A percentile compares a stretch with the other conserved stretches of the same genome.
Conservation (phyloP, 1,139 yeast genomes). For the Sugiyamaella neomexicana region DNA sequence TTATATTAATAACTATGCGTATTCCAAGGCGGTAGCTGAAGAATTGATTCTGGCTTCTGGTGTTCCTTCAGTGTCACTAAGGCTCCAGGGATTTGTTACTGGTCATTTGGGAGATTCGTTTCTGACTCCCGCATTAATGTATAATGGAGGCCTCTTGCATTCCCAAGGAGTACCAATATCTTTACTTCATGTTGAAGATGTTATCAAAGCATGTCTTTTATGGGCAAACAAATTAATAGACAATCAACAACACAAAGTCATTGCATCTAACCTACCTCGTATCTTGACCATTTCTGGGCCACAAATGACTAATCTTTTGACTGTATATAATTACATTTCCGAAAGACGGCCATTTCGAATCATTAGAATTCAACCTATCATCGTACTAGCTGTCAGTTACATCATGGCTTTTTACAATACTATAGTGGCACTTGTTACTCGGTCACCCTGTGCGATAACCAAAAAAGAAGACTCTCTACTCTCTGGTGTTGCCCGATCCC, state of each 20-base stretch:
- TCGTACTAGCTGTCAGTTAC: constrained; percentile 27
- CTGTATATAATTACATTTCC: constrained; percentile 27
- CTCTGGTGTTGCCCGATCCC: constrained; percentile 24
- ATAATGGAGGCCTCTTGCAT: constrained; percentile 33
- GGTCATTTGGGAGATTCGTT: constrained; percentile 38
- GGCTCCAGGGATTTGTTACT: constrained; percentile 34
- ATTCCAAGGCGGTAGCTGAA: constrained; percentile 28
- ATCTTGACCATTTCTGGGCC: constrained; percentile 13
- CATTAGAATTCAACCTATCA: constrained; percentile 27
- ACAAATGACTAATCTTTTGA: constrained; percentile 29
- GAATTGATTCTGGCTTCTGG: constrained; percentile 19
- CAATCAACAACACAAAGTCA: neutral
- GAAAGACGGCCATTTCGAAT: constrained; percentile 23
- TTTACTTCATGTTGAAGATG: constrained; percentile 39
- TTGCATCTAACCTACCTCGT: neutral
- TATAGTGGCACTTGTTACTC: constrained; percentile 2
- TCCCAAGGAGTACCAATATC: constrained; percentile 32
- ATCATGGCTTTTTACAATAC: constrained; percentile 19
- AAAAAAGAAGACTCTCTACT: constrained; percentile 21
- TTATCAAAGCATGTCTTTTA: constrained; percentile 34
- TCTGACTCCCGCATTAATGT: constrained; percentile 31
- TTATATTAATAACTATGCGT: constrained; percentile 33
- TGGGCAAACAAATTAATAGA: constrained; percentile 31
- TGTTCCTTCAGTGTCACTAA: constrained; percentile 25
- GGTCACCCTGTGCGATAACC: constrained; percentile 11